These are phyloP conservation scores for Calonectria leucothoes DNA, from an alignment of 2,329 filamentous ascomycete species.

Conservation along the genomic window DNA sequence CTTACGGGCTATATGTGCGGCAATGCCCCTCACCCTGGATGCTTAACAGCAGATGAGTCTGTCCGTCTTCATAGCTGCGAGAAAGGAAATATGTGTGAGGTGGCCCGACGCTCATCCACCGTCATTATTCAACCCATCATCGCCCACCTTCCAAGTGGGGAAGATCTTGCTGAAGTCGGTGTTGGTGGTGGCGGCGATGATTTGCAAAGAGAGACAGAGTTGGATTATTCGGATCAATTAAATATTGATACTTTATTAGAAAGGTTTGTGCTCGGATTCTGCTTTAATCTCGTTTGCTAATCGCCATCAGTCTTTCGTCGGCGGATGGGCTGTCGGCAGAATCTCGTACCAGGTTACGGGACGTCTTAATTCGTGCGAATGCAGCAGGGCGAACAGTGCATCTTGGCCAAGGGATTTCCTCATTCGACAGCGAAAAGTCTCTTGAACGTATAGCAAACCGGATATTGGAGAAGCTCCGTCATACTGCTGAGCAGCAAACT, in stretches of 20 bases:
- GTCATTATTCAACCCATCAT: conserved; percentile 86
- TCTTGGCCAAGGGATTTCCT: conserved; percentile 37
- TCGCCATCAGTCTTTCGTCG: conserved; percentile 28
- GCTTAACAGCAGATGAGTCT: conserved; percentile 72
- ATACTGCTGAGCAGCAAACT: background rate
- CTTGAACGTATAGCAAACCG: conserved; percentile 18
- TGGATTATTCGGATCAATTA: conserved; percentile 68
- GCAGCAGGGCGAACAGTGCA: conserved; percentile 40
- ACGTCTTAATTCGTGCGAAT: conserved; percentile 25
- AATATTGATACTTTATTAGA: conserved; percentile 63
- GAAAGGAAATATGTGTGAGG: conserved; percentile 71
- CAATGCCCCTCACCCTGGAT: conserved; percentile 77
- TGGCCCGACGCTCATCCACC: conserved; percentile 60
- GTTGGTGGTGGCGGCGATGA: conserved; percentile 85
- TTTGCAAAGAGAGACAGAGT: conserved; percentile 73
- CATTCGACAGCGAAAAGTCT: conserved; percentile 29
- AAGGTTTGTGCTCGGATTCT: conserved; percentile 44
- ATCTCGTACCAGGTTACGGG: conserved; percentile 21
- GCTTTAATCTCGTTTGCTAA: background rate
- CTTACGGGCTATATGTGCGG: conserved; percentile 81
- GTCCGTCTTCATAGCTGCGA: conserved; percentile 89
- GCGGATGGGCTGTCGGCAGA: conserved; percentile 20
- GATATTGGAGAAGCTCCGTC: conserved; percentile 27
- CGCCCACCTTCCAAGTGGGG: conserved; percentile 68
- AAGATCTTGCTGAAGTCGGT: conserved; percentile 77